These are phyloP conservation scores for Teratosphaeria gauchensis DNA, from an alignment of 2,329 filamentous ascomycete genomes.

Conservation along the genomic window DNA sequence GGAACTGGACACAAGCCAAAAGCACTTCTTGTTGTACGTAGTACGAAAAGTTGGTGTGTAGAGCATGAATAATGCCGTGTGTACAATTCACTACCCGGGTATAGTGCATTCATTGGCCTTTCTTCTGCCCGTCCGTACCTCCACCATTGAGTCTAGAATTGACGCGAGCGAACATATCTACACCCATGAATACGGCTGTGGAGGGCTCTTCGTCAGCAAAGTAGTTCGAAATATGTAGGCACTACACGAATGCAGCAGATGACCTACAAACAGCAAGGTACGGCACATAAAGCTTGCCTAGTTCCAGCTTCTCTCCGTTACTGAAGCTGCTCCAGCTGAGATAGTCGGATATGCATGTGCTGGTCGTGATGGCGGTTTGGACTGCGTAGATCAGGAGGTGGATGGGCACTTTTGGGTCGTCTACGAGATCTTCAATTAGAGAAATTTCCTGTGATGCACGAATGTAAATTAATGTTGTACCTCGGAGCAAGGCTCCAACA, in stretches of 20 bases:
- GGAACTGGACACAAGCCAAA: background rate
- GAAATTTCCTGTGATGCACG: background rate
- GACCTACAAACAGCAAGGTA: slow-evolving; percentile 47
- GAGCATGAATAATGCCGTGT: no score
- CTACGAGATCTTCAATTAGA: slow-evolving; percentile 22
- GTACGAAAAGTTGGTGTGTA: no score
- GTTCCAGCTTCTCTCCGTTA: slow-evolving; percentile 36
- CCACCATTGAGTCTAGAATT: background rate
- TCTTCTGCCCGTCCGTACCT: background rate
- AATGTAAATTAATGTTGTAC: slow-evolving; percentile 28
- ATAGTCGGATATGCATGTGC: slow-evolving; percentile 54
- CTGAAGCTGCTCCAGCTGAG: slow-evolving; percentile 45
- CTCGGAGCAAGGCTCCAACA: slow-evolving; percentile 42
- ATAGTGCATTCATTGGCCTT: background rate
- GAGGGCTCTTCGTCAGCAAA: background rate
- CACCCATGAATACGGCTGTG: slow-evolving; percentile 32
- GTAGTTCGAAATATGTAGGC: background rate
- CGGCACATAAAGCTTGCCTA: slow-evolving; percentile 47
- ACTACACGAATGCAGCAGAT: background rate
- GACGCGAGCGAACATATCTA: slow-evolving; percentile 30
- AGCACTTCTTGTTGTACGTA: background rate
- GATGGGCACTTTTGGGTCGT: slow-evolving; percentile 48
- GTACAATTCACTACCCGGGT: background rate
- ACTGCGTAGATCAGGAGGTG: slow-evolving; percentile 51
- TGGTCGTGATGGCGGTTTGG: slow-evolving; percentile 52